Conservation (phyloP, 2,329 filamentous ascomycete genomes). For the Phyllosticta ampelicida region DNA sequence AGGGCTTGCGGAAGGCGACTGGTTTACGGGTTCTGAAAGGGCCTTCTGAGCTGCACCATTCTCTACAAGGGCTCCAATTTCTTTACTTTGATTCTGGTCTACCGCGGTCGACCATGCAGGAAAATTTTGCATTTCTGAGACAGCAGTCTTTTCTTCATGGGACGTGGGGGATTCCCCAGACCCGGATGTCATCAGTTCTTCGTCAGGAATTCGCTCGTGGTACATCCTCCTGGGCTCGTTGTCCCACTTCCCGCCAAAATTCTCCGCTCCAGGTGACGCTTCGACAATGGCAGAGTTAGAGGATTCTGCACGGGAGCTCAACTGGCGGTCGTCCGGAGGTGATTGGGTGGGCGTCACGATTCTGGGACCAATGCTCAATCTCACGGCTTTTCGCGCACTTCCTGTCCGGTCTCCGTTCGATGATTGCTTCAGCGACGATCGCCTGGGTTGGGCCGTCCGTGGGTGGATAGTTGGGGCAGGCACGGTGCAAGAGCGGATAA, state of each 20-base stretch:
- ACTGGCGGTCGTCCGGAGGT: constrained; percentile 2
- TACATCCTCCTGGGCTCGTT: constrained; percentile 2
- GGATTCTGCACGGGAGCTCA: not conserved
- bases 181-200: constrained; percentile 2
- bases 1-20: constrained; percentile 2
- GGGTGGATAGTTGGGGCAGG: constrained; percentile 1
- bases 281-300: not conserved
- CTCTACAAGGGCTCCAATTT: not conserved
- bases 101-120: not conserved
- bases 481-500: constrained; percentile 6
- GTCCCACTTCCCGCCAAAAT: not conserved
- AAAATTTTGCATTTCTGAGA: not conserved
- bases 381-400: constrained; percentile 9
- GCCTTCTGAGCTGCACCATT: not conserved
- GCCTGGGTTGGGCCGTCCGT: not conserved
- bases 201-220: constrained; percentile 1
- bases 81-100: not conserved
- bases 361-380: constrained; percentile 5
- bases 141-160: not conserved
- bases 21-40: not conserved
- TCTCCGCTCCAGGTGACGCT: not conserved
- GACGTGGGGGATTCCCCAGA: not conserved
- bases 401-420: constrained; percentile 6
- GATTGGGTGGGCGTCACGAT: constrained; percentile 10
- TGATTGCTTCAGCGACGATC: constrained; percentile 8